Evolutionary conservation across 1,284 basidiomycete genomes (phyloP).

Genomic region (Trametes sp.): DNA sequence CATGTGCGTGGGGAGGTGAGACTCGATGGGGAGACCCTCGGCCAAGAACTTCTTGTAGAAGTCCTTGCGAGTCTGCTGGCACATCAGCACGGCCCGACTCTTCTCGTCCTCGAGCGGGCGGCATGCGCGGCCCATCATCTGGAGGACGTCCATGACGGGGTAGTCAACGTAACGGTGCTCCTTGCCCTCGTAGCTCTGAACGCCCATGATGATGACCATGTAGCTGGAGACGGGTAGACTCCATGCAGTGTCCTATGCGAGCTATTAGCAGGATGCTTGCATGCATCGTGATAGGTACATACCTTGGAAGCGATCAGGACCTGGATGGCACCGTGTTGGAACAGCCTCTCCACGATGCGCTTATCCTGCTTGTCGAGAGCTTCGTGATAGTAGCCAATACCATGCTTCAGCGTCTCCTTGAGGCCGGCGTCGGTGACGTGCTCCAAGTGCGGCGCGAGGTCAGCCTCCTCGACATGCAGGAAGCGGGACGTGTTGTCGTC

Average conservation of each 20-base stretch:
- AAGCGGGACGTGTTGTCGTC: slow-evolving; percentile 89
- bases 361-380: slow-evolving; percentile 93
- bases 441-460: slow-evolving; percentile 90
- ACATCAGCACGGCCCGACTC: slow-evolving; percentile 95
- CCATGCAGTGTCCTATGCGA: slow-evolving; percentile 89
- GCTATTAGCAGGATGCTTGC: neutral
- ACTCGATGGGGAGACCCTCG: slow-evolving; percentile 98
- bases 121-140: slow-evolving; percentile 99
- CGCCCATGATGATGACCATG: slow-evolving; percentile 99
- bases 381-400: slow-evolving; percentile 97
- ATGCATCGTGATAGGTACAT: slow-evolving; percentile 29
- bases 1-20: slow-evolving; percentile 86
- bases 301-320: slow-evolving; percentile 94
- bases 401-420: slow-evolving; percentile 86
- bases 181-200: slow-evolving; percentile 95
- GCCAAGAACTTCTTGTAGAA: slow-evolving; percentile 99
- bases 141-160: slow-evolving; percentile 95
- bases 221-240: slow-evolving; percentile 92
- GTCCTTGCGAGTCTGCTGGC: slow-evolving; percentile 95
- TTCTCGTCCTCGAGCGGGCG: slow-evolving; percentile 86
- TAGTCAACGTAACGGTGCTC: slow-evolving; percentile 99
- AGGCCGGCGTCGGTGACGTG: slow-evolving; percentile 84
- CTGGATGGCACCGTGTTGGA: slow-evolving; percentile 94
- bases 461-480: slow-evolving; percentile 87
- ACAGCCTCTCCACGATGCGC: slow-evolving; percentile 92